Base-by-base conservation (phyloP, 2,329 filamentous ascomycete genomes). In the Aspergillus hiratsukae region DNA sequence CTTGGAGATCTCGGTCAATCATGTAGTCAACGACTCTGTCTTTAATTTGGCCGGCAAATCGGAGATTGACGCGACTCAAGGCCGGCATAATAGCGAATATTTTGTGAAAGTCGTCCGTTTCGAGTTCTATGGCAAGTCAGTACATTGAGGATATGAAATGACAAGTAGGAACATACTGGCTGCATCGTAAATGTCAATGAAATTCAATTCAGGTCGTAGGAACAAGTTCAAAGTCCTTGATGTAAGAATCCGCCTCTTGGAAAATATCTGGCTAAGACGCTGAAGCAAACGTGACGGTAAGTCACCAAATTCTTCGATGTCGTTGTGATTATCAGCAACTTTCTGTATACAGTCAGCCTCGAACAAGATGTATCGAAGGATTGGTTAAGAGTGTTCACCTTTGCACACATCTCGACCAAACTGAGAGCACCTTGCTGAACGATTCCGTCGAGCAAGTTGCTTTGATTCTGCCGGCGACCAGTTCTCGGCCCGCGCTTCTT, bases 21-120 rank as follows among this genome's bases (percentile, higher is more conserved):
- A 97, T 83, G 70, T 93, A 96, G 52, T 90, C 84, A 72, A 97
- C 82, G 45, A 91, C 88, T 41, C 81, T 80, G 66, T 97, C 89
- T 73, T 96, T 96, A 79, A 97, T 88, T 68, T 96, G 92, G 51
- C 94, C 89, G n/a, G 87, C 90, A 66, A 92, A 93, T 50, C 88
- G 86, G 10, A 96, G 77, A 61, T 91, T 88, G 55, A 97, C 80
- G 46, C 81, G 82, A 64, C 84, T 84, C 53, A 96, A 77, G 5
- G 80, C 80, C 0, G 89, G 85, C 56, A 89, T 86, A 2, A 85
- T 81, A 52, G 91, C 87, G 60, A 97, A 91, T 45, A 96, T 90
- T 61, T 87, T 83, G 49, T 89, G 82, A 62, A 88, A 91, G 66
- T 97, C 91, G 62, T 91, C 84, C 2, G 84, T 82, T 50, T 83